Evolutionary conservation across 1,284 basidiomycete species (phyloP), one percentile per base, ranked within the genome.

Genomic region (Inonotus obliquus): DNA sequence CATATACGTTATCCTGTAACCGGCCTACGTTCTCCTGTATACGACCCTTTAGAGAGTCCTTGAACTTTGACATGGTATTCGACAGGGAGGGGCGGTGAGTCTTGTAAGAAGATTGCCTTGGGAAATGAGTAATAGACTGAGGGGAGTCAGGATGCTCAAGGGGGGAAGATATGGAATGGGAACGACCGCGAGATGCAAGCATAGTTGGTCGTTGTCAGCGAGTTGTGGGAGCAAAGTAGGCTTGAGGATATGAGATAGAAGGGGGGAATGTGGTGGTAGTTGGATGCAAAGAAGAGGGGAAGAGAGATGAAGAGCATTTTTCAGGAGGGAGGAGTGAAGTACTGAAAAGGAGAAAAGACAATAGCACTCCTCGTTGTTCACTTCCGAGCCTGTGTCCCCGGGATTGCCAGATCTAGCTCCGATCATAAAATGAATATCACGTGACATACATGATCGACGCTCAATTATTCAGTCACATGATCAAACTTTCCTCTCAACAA

Each of bases 1-100:
- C 73, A 67, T 63, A 68, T 71, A 60, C 67, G 70, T 6, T 72
- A 63, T 57, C 57, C 4, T 63, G 51, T 54, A 61, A 39, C 29
- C 60, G 54, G 7, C 49, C 60, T 32, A 32, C 32, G 72, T 6
- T 72, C 64, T 57, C 57, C 11, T 63, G 51, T 54, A 61, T 56
- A 41, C 60, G 54, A 7, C 49, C 60, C 37, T 47, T 55, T 35
- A 59, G 49, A 3, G 57, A 51, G 29, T 63, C 61, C 48, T 63
- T 63, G 52, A 63, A 47, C 38, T 39, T 47, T 17, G 49, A 54
- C 61, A 63, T 63, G 2, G 57, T 48, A 53, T 59, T 59, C 27
- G 51, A n/a, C 37, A 63, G 47, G 32, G 61, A 63, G 9, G 61
- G 61, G 21, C 61, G 51, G 19, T 51, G 49, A 7, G 57, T 39